A percentile compares a stretch with the other conserved stretches of the same genome.
phyloP scores from a whole-genome alignment of 306 rosid species.

The Styphnolobium japonicum region DNA sequence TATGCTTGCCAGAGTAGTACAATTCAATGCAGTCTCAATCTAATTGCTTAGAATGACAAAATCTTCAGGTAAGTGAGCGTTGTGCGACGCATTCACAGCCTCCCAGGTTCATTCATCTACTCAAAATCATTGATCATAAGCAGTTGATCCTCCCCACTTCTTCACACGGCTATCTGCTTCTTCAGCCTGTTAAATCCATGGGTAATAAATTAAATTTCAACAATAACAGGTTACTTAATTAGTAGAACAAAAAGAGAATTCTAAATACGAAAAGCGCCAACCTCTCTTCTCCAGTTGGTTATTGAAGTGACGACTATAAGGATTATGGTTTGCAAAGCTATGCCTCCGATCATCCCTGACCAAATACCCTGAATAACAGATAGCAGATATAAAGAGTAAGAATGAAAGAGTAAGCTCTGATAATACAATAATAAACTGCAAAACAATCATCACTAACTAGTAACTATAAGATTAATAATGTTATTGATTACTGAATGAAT shows the following conservation, averaged over 20 bases:
- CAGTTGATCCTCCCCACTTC: conserved; percentile 66
- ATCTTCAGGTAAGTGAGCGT: background rate
- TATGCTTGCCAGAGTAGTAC: background rate
- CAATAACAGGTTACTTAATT: background rate
- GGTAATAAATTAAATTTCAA: background rate
- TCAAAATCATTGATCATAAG: conserved; percentile 12
- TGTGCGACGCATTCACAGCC: background rate
- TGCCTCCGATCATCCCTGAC: conserved; percentile 82
- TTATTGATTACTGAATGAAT: background rate
- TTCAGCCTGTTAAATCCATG: conserved; percentile 58
- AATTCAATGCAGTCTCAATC: background rate
- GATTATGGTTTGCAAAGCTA: conserved; percentile 59
- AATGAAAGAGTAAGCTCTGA: background rate
- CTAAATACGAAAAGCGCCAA: conserved; percentile 2
- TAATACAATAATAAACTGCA: background rate
- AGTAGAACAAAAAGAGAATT: background rate
- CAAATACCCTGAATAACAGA: conserved; percentile 64
- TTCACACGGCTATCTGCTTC: conserved; percentile 67
- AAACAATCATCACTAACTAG: background rate
- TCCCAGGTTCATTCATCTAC: background rate
- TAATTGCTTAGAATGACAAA: background rate
- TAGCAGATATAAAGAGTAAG: background rate
- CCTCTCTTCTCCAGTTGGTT: conserved; percentile 77
- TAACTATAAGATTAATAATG: background rate
- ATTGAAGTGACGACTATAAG: conserved; percentile 49